These are phyloP conservation scores for Cutaneotrichosporon curvatum DNA, from an alignment of 1,284 basidiomycete species.

Conservation along the genomic window DNA sequence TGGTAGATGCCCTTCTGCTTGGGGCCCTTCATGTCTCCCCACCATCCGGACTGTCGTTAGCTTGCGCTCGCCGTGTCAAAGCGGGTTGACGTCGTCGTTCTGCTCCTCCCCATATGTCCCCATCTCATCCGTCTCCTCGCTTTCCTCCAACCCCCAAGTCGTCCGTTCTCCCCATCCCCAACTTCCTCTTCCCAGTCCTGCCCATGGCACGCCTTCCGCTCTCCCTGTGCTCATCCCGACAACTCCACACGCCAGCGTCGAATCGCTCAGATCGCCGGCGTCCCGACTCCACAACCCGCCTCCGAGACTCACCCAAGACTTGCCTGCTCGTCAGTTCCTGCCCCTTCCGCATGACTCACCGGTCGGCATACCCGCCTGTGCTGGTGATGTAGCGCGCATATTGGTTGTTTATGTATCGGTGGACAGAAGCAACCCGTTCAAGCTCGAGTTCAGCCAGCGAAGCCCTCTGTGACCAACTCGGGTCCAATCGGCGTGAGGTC, in stretches of 20 bases:
- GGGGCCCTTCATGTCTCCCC: conserved; percentile 69
- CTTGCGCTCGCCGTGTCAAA: too few species aligned
- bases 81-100: conserved; percentile 10
- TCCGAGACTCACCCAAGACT: conserved; percentile 30
- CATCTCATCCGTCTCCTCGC: background rate
- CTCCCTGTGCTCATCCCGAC: too few species aligned
- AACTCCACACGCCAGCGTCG: background rate
- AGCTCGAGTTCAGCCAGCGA: background rate
- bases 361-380: conserved; percentile 63
- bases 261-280: background rate
- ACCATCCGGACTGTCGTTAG: conserved; percentile 67
- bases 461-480: background rate
- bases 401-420: conserved; percentile 9
- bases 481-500: conserved; percentile 5
- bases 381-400: conserved; percentile 63
- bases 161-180: background rate
- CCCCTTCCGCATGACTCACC: conserved; percentile 48
- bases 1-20: conserved; percentile 70
- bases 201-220: too few species aligned
- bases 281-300: background rate
- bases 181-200: background rate
- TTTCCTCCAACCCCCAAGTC: background rate
- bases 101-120: background rate
- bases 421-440: background rate
- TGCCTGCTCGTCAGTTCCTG: conserved; percentile 25